phyloP scores from a whole-genome alignment of 768 basidiomycete genomes.

The Suillus ampliporus region DNA sequence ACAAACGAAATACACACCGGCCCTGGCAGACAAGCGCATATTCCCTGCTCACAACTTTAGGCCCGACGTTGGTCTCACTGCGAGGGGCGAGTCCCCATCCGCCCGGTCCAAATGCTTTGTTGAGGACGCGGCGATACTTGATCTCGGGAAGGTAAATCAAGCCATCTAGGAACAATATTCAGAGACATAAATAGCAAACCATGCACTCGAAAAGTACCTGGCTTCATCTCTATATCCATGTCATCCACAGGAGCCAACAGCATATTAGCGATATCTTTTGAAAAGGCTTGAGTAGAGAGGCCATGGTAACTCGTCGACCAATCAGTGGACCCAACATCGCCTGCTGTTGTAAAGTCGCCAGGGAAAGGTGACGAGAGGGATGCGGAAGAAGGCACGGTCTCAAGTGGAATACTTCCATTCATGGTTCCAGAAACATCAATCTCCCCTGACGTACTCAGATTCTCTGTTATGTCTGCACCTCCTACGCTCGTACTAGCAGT shows the following conservation, averaged over 20 bases:
- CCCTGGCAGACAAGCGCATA: slow-evolving; percentile 95
- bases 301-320: slow-evolving; percentile 93
- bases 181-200: not conserved
- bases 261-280: slow-evolving; percentile 72
- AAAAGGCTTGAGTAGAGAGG: slow-evolving; percentile 76
- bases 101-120: slow-evolving; percentile 94
- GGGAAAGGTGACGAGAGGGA: slow-evolving; percentile 27
- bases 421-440: slow-evolving; percentile 20
- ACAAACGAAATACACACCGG: slow-evolving; percentile 54
- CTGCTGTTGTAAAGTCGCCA: slow-evolving; percentile 32
- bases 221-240: slow-evolving; percentile 90
- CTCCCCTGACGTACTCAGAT: slow-evolving; percentile 26
- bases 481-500: slow-evolving; percentile 37
- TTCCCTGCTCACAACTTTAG: slow-evolving; percentile 88
- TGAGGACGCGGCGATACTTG: slow-evolving; percentile 90
- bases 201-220: slow-evolving; percentile 58
- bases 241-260: slow-evolving; percentile 78
- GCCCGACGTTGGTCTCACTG: slow-evolving; percentile 88
- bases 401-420: slow-evolving; percentile 23
- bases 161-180: slow-evolving; percentile 62
- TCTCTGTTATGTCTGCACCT: slow-evolving; percentile 25
- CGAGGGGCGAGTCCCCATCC: slow-evolving; percentile 97
- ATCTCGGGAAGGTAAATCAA: slow-evolving; percentile 96
- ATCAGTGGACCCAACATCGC: slow-evolving; percentile 52
- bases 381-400: slow-evolving; percentile 18